Base-by-base conservation (phyloP, 2,329 filamentous ascomycete genomes). In the Rhynchosporium agropyri region DNA sequence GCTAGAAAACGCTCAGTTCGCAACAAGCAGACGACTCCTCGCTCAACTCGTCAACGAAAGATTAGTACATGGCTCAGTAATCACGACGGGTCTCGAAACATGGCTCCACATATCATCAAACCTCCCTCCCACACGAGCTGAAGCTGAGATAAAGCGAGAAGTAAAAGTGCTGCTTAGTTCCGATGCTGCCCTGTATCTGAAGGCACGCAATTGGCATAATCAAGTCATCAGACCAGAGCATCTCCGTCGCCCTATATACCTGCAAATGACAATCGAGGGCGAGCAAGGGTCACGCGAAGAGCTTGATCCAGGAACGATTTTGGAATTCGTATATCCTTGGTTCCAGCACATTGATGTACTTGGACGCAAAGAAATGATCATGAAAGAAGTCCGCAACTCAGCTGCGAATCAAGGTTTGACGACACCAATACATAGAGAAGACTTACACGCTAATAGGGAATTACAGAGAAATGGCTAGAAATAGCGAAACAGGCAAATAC, bases 371-470 rank as follows among this genome's bases (percentile, higher is more conserved):
- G 7, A 20, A 3, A 20, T 13, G 36, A 38, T 56, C 6, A 36
- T 42, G 13, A 42, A 43, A 10, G 33, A 43, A 13, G 2, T 43
- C 15, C n/a, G 33, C 20, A 55, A 55, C n/a, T 31, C 28, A 10
- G 50, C 50, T 33, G 50, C 50, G n/a, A 54, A 36, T 36, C 50
- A 54, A 54, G 50, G 50, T 54, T 33, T 9, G 28, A n/a, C 12
- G 33, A 12, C 28, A 33, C 6, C 5, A 9, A 13, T 10, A 12
- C 33, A 5, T 36, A 10, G 33, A 10, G 5, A 36, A 36, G 9
- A 36, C 33, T 20, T 20, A 36, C 5, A 36, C n/a, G n/a, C 29
- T 54, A 20, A 31, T 54, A 9, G 36, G 4, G 12, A 6, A 31
- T 3, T 13, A 54, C 36, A 36, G 29, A 54, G 15, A 20, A 29